These are phyloP conservation scores for Dothistroma pini DNA, from an alignment of 2,329 filamentous ascomycete genomes.

Conservation along the genomic window DNA sequence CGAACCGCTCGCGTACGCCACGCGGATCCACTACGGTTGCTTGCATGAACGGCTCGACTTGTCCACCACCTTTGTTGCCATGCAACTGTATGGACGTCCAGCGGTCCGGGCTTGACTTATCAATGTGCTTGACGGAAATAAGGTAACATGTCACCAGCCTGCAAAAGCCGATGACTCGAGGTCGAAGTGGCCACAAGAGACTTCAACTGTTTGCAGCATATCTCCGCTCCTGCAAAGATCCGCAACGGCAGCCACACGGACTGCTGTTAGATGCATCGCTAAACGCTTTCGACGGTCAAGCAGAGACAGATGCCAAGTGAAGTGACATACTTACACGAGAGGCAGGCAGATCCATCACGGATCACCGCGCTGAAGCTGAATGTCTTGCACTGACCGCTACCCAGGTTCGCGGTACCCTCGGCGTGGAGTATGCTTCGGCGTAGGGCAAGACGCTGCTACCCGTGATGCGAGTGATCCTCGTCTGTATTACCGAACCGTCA, in stretches of 20 bases:
- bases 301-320: background rate
- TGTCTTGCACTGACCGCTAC: background rate
- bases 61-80: background rate
- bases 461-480: background rate
- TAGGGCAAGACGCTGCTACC: background rate
- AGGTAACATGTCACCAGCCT: background rate
- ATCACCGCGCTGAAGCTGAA: background rate
- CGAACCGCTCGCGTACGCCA: background rate
- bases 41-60: constrained; percentile 1
- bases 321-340: background rate
- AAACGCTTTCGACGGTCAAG: background rate
- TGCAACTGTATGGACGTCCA: background rate
- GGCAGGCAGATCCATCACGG: background rate
- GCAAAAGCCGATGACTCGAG: background rate
- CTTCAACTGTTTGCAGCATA: background rate
- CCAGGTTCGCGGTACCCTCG: background rate
- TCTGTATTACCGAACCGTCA: background rate
- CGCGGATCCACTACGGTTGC: constrained; percentile 2
- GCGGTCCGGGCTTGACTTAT: background rate
- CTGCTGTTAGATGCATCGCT: background rate
- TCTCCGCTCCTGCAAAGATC: background rate
- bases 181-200: background rate
- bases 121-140: background rate
- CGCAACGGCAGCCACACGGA: background rate
- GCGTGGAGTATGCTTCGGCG: background rate